phyloP scores from a whole-genome alignment of 441 rosid species.

The Gossypium trilobum region DNA sequence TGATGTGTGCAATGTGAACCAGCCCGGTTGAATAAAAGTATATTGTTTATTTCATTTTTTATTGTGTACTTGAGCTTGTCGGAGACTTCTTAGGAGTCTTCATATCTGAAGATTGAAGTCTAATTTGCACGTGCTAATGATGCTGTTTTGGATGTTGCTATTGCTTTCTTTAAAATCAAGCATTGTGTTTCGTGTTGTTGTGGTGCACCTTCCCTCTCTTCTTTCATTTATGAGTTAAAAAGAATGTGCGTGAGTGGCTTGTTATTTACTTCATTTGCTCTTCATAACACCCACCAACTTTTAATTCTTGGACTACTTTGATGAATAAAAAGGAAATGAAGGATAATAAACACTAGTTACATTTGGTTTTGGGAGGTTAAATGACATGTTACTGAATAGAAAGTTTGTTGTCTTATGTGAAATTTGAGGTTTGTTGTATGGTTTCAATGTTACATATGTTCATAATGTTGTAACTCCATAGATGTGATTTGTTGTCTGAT shows the following conservation, averaged over 20 bases:
- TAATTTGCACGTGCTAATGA: not conserved
- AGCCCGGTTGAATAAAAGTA: not conserved
- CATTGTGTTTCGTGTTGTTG: not conserved
- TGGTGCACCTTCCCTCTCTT: not conserved
- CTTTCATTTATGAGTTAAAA: no score
- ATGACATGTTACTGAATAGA: not conserved
- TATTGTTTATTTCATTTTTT: not conserved
- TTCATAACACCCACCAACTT: not conserved
- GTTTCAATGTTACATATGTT: not conserved
- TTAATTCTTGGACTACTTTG: not conserved
- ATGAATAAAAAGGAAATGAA: not conserved
- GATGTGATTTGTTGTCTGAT: constrained; percentile 13
- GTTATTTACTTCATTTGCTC: not conserved
- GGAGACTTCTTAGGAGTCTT: not conserved
- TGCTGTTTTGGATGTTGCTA: not conserved
- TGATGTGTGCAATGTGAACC: not conserved
- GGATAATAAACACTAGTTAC: not conserved
- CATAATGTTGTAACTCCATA: not conserved
- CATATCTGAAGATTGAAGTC: not conserved
- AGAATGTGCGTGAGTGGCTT: not conserved
- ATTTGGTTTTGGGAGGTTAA: not conserved
- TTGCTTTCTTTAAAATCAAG: not conserved
- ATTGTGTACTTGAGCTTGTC: not conserved
- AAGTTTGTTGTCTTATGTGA: not conserved
- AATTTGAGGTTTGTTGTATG: not conserved